A percentile compares a stretch with the other conserved stretches of the same genome.
Conservation (phyloP, 176 grass and related monocot genomes). For the Lolium perenne region DNA sequence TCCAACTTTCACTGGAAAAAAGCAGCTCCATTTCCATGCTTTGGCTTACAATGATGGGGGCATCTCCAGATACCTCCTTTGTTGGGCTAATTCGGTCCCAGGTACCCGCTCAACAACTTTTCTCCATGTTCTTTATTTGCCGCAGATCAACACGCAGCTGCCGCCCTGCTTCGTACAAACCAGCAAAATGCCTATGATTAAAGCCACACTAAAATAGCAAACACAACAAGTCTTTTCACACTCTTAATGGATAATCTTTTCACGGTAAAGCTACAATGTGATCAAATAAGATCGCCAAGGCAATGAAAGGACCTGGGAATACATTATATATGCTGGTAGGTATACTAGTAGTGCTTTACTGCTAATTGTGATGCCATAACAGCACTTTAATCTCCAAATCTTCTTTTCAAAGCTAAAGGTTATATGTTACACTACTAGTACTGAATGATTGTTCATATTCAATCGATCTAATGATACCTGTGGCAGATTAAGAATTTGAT, state of each 20-base stretch:
- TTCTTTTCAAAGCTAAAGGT: slow-evolving; percentile 3
- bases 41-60: slow-evolving; percentile 9
- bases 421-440: background rate
- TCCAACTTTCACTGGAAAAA: background rate
- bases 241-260: slow-evolving; percentile 36
- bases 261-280: background rate
- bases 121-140: slow-evolving; percentile 18
- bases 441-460: slow-evolving; percentile 23
- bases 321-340: background rate
- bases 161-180: background rate
- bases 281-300: slow-evolving; percentile 26
- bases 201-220: slow-evolving; percentile 10
- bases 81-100: background rate
- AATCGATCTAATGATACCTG: slow-evolving; percentile 13
- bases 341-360: background rate
- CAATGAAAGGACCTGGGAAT: background rate
- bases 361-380: background rate
- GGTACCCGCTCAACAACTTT: slow-evolving; percentile 4
- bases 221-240: background rate
- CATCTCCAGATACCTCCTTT: background rate
- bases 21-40: background rate
- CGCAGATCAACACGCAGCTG: background rate
- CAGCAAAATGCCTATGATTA: slow-evolving; percentile 27
- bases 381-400: background rate
- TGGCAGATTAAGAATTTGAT: slow-evolving; percentile 43